A percentile compares a stretch with the other conserved stretches of the same genome.
These are phyloP conservation scores for Aspergillus aculeatus DNA, from an alignment of 2,329 filamentous ascomycete species.

Conservation along the genomic window DNA sequence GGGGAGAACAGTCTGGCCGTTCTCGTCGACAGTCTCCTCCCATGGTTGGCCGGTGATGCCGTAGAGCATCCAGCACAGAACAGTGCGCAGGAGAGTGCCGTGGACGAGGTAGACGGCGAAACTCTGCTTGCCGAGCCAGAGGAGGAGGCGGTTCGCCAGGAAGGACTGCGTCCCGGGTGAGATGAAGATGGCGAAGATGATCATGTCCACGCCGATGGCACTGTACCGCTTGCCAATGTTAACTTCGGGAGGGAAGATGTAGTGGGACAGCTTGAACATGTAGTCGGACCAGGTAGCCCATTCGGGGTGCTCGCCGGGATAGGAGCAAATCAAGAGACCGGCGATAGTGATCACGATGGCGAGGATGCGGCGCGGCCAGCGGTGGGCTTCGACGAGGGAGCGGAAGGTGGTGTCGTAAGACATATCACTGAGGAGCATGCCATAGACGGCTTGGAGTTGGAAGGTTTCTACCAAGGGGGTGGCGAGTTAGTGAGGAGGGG, in stretches of 20 bases:
- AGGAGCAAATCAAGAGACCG: constrained; percentile 51
- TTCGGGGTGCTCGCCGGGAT: constrained; percentile 52
- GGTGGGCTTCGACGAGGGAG: constrained; percentile 45
- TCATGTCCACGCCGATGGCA: constrained; percentile 50
- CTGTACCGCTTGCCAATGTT: constrained; percentile 49
- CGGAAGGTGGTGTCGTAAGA: constrained; percentile 49
- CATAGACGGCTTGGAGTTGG: constrained; percentile 53
- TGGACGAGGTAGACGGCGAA: constrained; percentile 58
- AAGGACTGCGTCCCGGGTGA: constrained; percentile 50
- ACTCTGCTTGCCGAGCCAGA: constrained; percentile 56
- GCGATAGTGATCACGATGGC: constrained; percentile 40
- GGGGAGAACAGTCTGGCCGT: constrained; percentile 40
- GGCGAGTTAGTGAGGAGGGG: background rate
- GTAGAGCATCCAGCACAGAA: constrained; percentile 54
- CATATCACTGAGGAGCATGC: constrained; percentile 53
- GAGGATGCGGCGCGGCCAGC: constrained; percentile 40
- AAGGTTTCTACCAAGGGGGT: constrained; percentile 48
- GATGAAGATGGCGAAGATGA: constrained; percentile 52
- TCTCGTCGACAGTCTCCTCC: constrained; percentile 42
- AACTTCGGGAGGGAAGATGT: constrained; percentile 48
- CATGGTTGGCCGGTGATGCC: constrained; percentile 50
- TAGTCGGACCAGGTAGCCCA: constrained; percentile 51
- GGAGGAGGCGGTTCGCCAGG: constrained; percentile 51
- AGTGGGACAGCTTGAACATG: constrained; percentile 42
- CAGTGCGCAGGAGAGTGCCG: constrained; percentile 53